Base-by-base conservation (phyloP, 1,284 basidiomycete genomes). In the Neonothopanus nambi region DNA sequence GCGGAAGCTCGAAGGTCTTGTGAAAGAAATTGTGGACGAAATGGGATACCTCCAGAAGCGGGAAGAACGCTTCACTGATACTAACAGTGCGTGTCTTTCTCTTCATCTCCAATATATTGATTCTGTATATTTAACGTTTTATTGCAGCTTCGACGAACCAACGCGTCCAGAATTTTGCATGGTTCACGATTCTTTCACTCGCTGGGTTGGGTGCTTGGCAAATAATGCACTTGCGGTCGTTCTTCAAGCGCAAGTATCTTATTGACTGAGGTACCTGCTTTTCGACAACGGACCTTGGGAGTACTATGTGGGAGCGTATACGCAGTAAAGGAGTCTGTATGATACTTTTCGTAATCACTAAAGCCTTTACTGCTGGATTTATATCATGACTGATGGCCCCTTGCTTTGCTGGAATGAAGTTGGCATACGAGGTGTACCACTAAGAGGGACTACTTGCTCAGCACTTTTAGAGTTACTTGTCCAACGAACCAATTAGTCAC, bases 241-340 rank as follows among this genome's bases (percentile, higher is more conserved):
- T 93, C 82, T 98, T 98, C 84, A 95, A 93, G 77, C 82, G 91
- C 66, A 98, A 98, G 74, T 97, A 97, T 71, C 86, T 98, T 67
- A 98, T 98, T 66, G 95, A 97, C 36, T 59, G 40, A 51, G 39
- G 23, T n/a, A 33, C 30, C 30, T 33, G 11, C 26, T 9, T 3
- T 9, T 33, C 30, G 30, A 33, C 13, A 33, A 13, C 8, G 30
- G 30, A 33, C 8, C 3, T 9, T 33, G 30, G 30, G 30, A 33
- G 13, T 33, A 13, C 30, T 33, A 12, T 41, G 20, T 42, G 1
- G 15, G 30, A 35, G 44, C 21, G 21, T 35, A 30, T 35, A 18
- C 18, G 37, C 23, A 23, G 12, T 23, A 21, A 13, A 35, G 21
- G 17, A 24, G 23, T 24, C 7, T 48, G 47, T 48, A 48, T 26